These are phyloP conservation scores for Penicillium sp. DNA, from an alignment of 2,329 filamentous ascomycete species.

Conservation along the genomic window DNA sequence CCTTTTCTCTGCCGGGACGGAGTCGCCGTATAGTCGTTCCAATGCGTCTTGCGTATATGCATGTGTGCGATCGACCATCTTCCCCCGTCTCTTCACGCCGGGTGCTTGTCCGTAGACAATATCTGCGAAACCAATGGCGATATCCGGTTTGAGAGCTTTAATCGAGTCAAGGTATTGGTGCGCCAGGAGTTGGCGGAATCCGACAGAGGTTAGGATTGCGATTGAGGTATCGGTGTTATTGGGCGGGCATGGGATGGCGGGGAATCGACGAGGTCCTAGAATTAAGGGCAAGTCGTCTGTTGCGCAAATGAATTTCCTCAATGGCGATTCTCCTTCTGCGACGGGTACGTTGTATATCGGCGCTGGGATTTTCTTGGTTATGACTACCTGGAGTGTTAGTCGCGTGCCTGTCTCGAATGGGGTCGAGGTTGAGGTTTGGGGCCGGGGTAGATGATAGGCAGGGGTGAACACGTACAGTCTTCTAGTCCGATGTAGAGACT, in stretches of 20 bases:
- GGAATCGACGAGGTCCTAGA: conserved; percentile 76
- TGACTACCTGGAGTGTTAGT: conserved; percentile 56
- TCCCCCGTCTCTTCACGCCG: conserved; percentile 72
- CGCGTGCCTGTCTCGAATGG: not conserved
- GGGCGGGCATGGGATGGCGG: conserved; percentile 71
- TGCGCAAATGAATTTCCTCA: conserved; percentile 78
- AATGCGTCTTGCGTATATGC: conserved; percentile 77
- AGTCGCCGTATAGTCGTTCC: conserved; percentile 43
- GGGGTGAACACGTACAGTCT: conserved; percentile 72
- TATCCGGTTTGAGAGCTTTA: conserved; percentile 73
- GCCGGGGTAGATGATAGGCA: not conserved
- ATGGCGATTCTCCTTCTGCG: conserved; percentile 54
- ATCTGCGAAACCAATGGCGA: conserved; percentile 79
- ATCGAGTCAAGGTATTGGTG: conserved; percentile 71
- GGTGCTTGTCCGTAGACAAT: conserved; percentile 64
- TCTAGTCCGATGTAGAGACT: conserved; percentile 84
- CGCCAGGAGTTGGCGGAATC: conserved; percentile 73
- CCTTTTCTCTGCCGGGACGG: conserved; percentile 33
- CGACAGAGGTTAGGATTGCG: conserved; percentile 82
- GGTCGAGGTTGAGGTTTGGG: not conserved
- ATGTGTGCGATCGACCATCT: conserved; percentile 86
- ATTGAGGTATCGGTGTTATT: conserved; percentile 73
- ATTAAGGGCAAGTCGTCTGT: conserved; percentile 69
- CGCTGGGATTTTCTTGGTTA: conserved; percentile 62
- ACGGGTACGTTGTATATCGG: conserved; percentile 55